Evolutionary conservation across 2,329 filamentous ascomycete species (phyloP).

Genomic region (Trichoderma endophyticum): DNA sequence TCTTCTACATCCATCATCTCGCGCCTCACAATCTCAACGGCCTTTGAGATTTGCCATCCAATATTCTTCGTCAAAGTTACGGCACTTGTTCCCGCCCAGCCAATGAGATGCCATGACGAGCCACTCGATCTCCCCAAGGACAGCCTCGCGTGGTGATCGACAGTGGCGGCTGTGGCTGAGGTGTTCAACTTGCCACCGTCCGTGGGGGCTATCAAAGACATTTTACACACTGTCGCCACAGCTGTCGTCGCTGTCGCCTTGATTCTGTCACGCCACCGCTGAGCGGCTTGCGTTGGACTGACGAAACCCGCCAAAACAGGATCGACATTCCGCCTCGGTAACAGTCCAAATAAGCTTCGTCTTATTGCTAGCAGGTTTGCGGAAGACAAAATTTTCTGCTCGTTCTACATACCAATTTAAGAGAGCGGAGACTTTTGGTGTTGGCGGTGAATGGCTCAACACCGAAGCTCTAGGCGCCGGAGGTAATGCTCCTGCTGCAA

Average conservation of each 20-base stretch:
- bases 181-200: not conserved
- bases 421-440: not conserved
- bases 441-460: not conserved
- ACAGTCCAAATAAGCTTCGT: not conserved
- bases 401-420: not conserved
- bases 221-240: constrained; percentile 2
- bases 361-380: not conserved
- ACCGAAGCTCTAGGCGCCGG: not conserved
- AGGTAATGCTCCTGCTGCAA: constrained; percentile 11
- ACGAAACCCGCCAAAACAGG: not conserved
- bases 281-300: not conserved
- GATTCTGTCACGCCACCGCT: not conserved
- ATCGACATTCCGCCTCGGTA: not conserved
- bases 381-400: not conserved
- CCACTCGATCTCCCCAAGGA: not conserved
- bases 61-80: not conserved
- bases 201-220: not conserved
- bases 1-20: not conserved
- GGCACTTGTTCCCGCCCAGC: not conserved
- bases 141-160: not conserved
- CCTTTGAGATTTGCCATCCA: not conserved
- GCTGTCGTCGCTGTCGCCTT: not conserved
- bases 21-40: not conserved
- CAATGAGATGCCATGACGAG: not conserved
- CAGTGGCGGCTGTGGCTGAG: constrained; percentile 5